Base-by-base conservation (phyloP, 2,329 filamentous ascomycete species). In the Fusarium subtropicale region DNA sequence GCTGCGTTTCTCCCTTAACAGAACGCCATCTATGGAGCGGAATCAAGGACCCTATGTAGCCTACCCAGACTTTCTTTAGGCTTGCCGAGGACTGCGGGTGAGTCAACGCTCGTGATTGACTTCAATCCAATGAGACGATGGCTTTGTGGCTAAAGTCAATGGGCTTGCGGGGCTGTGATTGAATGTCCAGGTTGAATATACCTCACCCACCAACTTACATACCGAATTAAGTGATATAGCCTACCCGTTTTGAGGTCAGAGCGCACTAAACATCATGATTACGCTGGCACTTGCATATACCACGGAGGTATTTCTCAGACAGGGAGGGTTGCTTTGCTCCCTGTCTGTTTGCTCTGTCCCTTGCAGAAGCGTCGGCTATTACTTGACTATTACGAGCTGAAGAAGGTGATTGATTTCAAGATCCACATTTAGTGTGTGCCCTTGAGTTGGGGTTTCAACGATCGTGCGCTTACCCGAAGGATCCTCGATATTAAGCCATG, bases 361-460 rank as follows among this genome's bases (percentile, higher is more conserved):
- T 71, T 71, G 68, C 68, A 71, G 68, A 71, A 69, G 56, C 52
- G 66, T 71, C 55, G 64, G 53, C 30, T 62, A 47, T 56, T 56
- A 41, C 36, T 45, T 28, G 28, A 10, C 31, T 33, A 22, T 51
- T 51, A 34, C 20, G 47, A 60, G 50, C 50, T 47, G 28, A 45
- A 64, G 38, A 33, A 51, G 16, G 42, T 36, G 30, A 39, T n/a
- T 39, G 39, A 42, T 31, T 24, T 31, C 42, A 33, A 52, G 47
- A 44, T 59, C 68, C 68, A 69, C 64, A 41, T 44, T 44, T 42
- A 60, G 42, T 61, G 33, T 47, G 9, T 26, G 16, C 41, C 41
- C 41, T 42, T 42, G 4, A 7, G 20, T 44, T 44, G 22, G 41
- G 41, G 12, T 52, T 45, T 65, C 54, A 59, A 69, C 44, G 46